These are phyloP conservation scores for Syzygium jambos DNA, from an alignment of 345 rosid genomes.

Conservation along the genomic window DNA sequence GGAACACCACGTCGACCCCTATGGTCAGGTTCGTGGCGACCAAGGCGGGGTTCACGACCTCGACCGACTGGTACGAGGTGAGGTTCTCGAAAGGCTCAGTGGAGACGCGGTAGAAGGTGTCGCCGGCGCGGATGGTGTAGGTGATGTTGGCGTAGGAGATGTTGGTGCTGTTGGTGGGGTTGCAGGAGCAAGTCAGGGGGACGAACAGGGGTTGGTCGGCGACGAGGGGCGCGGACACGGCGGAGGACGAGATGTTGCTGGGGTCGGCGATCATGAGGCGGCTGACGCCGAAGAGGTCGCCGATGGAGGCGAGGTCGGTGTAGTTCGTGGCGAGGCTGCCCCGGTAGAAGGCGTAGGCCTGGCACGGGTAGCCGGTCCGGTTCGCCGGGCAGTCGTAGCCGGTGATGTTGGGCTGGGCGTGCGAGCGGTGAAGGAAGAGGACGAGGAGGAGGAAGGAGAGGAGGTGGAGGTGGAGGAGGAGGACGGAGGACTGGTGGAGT, in stretches of 20 bases:
- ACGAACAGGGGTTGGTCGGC: conserved; percentile 42
- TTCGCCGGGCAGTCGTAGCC: conserved; percentile 31
- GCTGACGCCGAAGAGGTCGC: conserved; percentile 54
- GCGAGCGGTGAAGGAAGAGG: conserved; percentile 4
- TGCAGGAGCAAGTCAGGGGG: conserved; percentile 57
- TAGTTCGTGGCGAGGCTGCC: conserved; percentile 27
- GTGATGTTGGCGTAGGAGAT: conserved; percentile 42
- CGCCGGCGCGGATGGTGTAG: conserved; percentile 25
- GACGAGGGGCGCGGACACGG: conserved; percentile 24
- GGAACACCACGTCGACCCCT: conserved; percentile 36
- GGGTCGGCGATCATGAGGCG: conserved; percentile 50
- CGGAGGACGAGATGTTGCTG: conserved; percentile 47
- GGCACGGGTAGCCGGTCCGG: conserved; percentile 44
- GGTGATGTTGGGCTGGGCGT: conserved; percentile 34
- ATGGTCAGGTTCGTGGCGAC: conserved; percentile 25
- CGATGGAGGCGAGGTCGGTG: conserved; percentile 50
- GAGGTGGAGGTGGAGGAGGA: background rate
- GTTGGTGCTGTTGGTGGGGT: conserved; percentile 9
- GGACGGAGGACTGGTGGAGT: background rate
- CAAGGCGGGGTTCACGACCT: conserved; percentile 43
- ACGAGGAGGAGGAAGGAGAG: conserved; percentile 9
- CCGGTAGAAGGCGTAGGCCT: conserved; percentile 44
- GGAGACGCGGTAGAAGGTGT: conserved; percentile 39
- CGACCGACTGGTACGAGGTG: conserved; percentile 57
- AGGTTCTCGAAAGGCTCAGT: conserved; percentile 27